Evolutionary conservation across 2,329 filamentous ascomycete genomes (phyloP), one percentile per base, ranked within the genome.

Genomic region (Fusarium caatingaense): DNA sequence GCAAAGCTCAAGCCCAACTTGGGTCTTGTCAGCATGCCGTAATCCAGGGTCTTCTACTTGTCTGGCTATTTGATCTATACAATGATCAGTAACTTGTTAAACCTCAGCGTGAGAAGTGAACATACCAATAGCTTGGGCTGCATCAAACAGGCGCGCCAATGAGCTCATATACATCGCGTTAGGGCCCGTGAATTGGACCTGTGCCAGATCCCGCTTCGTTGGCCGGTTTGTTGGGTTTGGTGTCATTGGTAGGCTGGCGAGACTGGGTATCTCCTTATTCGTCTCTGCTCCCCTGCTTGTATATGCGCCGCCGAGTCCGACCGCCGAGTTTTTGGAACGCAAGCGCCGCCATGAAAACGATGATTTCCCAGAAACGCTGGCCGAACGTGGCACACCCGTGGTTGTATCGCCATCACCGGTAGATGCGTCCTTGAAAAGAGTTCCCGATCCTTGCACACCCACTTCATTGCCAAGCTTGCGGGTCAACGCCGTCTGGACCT

Each of bases 1-100:
- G 78, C 93, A 96, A 42, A 99, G 87, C 81, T 99, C 96, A 34
- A 99, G 88, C 12, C 96, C 96, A 56, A 99, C 94, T 77, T 98
- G 94, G 11, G 96, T 98, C 76, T 93, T 94, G 73, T 94, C 95
- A 20, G 93, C 94, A 80, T 96, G 93, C 73, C 93, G 92, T 57
- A 98, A 87, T 12, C 95, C 95, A 8, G 95, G 95, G 77, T 98
- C 95, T 78, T 98, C 95, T 48, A 98, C 94, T 83, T 98, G 95
- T 71, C 95, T 92, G 56, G 94, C 93, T 79, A 98, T 95, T 88
- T 97, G 93, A 84, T 98, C 94, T 97, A 74, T 41, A 6, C 13
- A 28, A n/a, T 27, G 12, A 23, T 53, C 12, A 53, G 49, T 27
- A 21, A 53, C 3, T 28, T 51, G 10, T 1, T 18, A 13, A 12